Conservation (phyloP, 1,139 yeast genomes). For the Hanseniaspora uvarum region DNA sequence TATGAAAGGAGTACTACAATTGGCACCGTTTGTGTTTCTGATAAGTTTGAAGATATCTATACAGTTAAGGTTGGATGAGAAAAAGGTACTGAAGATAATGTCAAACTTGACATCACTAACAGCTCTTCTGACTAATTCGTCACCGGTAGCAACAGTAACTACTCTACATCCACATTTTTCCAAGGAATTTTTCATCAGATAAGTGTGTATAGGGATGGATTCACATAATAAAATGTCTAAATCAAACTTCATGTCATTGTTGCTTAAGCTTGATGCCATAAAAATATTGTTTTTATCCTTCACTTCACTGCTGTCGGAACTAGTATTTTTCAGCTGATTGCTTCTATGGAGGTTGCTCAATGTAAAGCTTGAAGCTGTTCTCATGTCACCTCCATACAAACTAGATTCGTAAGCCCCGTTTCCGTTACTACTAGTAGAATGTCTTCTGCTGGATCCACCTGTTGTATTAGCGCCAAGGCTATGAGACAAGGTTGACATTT, state of each 20-base stretch:
- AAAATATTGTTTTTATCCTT: neutral
- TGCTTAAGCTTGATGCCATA: neutral
- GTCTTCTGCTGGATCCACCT: slow-evolving; percentile 10
- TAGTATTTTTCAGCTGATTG: slow-evolving; percentile 16
- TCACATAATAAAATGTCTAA: slow-evolving; percentile 74
- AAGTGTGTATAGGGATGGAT: slow-evolving; percentile 74
- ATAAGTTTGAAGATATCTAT: slow-evolving; percentile 71
- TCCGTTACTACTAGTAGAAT: slow-evolving; percentile 23
- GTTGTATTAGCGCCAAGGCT: neutral
- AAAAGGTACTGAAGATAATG: slow-evolving; percentile 65
- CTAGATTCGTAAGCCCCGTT: slow-evolving; percentile 22
- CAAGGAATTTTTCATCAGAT: slow-evolving; percentile 53
- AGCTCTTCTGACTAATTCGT: slow-evolving; percentile 70
- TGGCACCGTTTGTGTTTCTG: slow-evolving; percentile 63
- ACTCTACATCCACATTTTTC: slow-evolving; percentile 72
- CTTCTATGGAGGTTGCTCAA: neutral
- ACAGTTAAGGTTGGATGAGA: slow-evolving; percentile 54
- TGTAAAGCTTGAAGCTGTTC: neutral
- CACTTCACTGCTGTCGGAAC: slow-evolving; percentile 1
- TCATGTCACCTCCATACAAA: slow-evolving; percentile 16
- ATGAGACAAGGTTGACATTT: slow-evolving; percentile 23
- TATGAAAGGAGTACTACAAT: slow-evolving; percentile 66
- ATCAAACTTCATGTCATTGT: slow-evolving; percentile 11
- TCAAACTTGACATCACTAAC: slow-evolving; percentile 81
- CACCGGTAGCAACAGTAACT: slow-evolving; percentile 67